Base-by-base conservation (phyloP, 805 yeast genomes). In the Cyberlindnera mrakii region DNA sequence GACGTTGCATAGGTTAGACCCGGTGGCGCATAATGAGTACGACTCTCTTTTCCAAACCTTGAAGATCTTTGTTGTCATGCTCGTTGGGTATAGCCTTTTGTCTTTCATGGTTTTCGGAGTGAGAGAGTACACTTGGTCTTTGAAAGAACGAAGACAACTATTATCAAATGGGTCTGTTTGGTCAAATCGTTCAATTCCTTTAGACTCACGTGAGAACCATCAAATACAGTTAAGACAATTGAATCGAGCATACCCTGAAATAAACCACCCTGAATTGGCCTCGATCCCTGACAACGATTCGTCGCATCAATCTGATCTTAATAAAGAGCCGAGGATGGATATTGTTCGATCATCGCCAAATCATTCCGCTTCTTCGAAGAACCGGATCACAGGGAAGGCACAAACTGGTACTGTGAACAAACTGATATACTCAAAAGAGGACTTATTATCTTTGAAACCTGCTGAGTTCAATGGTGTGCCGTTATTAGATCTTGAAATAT, bases 101-200 rank as follows among this genome's bases (percentile, higher is more conserved):
- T 47, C 63, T 0, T 51, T 46, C 11, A 19, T 51, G 3, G 35
- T 49, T 6, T 62, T 59, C 43, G 53, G 53, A 2, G 29, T 60
- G 3, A 49, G 67, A 42, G 68, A 64, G 47, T 64, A 61, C 33
- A 34, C 40, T 3, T 49, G 45, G 37, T 53, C 58, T 15, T 30
- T 51, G 45, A 48, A 42, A 19, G 41, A 32, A 14, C 47, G 54
- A 39, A 50, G 46, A 35, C 45, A 46, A n/a, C 37, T 43, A 33
- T 11, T 37, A 13, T 48, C 54, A 4, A 46, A 48, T 41, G 57
- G 52, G 9, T 45, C 57, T 6, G 30, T 32, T 10, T 50, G 59
- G 60, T 48, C 59, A 18, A 44, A 38, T 19, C 40, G 37, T 6
- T 40, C 55, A 5, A 37, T 39, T 6, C 25, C 42, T 13, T 18